Conservation (phyloP, 345 rosid genomes). For the Gossypium thurberi region DNA sequence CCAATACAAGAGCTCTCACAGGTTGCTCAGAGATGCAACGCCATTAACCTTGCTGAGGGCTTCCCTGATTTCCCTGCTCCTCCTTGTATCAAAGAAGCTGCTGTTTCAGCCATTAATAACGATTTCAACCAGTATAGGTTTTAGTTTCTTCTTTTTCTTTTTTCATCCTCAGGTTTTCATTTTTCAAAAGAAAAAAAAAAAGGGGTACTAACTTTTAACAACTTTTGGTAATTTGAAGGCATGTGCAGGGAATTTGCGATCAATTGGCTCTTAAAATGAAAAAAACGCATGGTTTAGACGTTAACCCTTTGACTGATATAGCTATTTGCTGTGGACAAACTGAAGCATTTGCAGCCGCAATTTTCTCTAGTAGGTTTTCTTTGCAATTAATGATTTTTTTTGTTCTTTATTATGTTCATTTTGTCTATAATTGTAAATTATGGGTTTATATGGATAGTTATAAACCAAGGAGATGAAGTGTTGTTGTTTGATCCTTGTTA, state of each 20-base stretch:
- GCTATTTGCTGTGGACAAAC: slow-evolving; percentile 63
- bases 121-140: slow-evolving; percentile 51
- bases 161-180: neutral
- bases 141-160: neutral
- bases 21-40: slow-evolving; percentile 44
- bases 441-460: slow-evolving; percentile 24
- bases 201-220: neutral
- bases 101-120: slow-evolving; percentile 48
- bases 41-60: slow-evolving; percentile 61
- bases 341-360: slow-evolving; percentile 61
- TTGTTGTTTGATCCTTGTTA: slow-evolving; percentile 51
- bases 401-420: neutral
- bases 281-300: slow-evolving; percentile 33
- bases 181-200: neutral
- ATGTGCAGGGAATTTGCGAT: slow-evolving; percentile 61
- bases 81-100: slow-evolving; percentile 36
- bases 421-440: neutral
- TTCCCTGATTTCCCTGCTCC: slow-evolving; percentile 66
- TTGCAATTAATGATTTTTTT: neutral
- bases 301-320: slow-evolving; percentile 46
- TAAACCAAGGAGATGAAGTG: slow-evolving; percentile 54
- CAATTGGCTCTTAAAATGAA: slow-evolving; percentile 29
- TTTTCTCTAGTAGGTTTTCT: slow-evolving; percentile 36
- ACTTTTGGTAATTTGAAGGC: slow-evolving; percentile 26
- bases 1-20: slow-evolving; percentile 48